Percentiles rank a stretch among this genome's conserved stretches.
These are phyloP conservation scores for Aspergillus nanangensis DNA, from an alignment of 495 filamentous ascomycete genomes.

Conservation along the genomic window DNA sequence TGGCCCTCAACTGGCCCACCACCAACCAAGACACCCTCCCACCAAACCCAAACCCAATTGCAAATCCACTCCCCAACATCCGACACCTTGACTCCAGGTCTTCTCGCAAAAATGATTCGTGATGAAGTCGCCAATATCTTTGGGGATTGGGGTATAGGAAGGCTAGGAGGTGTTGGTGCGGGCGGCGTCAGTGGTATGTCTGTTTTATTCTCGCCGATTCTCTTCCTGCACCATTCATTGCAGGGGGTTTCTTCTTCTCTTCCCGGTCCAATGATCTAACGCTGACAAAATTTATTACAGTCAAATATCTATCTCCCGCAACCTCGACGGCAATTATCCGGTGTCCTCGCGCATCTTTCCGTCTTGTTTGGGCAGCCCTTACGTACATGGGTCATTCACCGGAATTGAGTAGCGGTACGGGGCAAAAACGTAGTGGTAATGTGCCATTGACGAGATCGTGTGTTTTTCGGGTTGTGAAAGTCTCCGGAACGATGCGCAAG, in stretches of 20 bases:
- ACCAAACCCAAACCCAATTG: slow-evolving; percentile 36
- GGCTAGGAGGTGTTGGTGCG: slow-evolving; percentile 46
- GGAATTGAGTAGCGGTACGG: slow-evolving; percentile 9
- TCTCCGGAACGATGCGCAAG: slow-evolving; percentile 92
- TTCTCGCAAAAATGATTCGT: slow-evolving; percentile 63
- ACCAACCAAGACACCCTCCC: slow-evolving; percentile 3
- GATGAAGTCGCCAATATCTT: slow-evolving; percentile 67
- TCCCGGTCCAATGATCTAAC: too few species aligned
- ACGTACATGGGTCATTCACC: slow-evolving; percentile 76
- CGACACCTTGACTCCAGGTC: slow-evolving; percentile 54
- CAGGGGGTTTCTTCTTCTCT: too few species aligned
- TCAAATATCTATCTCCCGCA: slow-evolving; percentile 89
- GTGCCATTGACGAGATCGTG: slow-evolving; percentile 45
- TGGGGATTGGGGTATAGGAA: slow-evolving; percentile 85
- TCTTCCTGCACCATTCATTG: too few species aligned
- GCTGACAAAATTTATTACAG: too few species aligned
- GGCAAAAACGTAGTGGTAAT: slow-evolving; percentile 34
- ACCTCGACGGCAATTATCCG: slow-evolving; percentile 91
- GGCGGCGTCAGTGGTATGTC: slow-evolving; percentile 59
- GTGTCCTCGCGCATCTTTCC: slow-evolving; percentile 71
- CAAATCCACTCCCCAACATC: slow-evolving; percentile 74
- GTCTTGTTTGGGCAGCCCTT: slow-evolving; percentile 84
- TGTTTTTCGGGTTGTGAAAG: slow-evolving; percentile 79
- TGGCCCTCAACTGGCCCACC: slow-evolving; percentile 17
- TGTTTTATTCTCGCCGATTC: slow-evolving; percentile 1